Evolutionary conservation across 2,329 filamentous ascomycete genomes (phyloP).

Genomic region (Didymellaceae sp.): DNA sequence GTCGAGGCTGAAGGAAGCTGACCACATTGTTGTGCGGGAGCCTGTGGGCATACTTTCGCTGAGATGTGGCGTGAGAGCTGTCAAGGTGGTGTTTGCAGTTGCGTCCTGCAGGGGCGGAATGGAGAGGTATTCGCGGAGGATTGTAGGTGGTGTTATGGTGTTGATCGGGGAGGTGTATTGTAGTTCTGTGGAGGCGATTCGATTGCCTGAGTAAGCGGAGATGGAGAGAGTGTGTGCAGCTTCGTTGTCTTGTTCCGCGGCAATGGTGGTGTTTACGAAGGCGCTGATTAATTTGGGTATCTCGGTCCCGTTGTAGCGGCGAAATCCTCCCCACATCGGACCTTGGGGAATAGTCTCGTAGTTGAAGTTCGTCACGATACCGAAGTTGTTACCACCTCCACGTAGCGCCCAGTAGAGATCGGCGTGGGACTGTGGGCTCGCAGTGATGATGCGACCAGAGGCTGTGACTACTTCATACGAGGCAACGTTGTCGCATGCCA

Average conservation of each 20-base stretch:
- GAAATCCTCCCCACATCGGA: constrained; percentile 32
- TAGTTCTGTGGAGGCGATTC: constrained; percentile 4
- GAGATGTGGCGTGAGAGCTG: background rate
- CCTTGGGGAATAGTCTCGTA: constrained; percentile 23
- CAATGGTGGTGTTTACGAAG: background rate
- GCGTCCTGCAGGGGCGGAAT: background rate
- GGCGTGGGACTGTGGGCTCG: constrained; percentile 25
- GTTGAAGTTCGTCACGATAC: constrained; percentile 36
- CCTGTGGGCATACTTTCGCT: constrained; percentile 11
- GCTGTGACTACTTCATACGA: constrained; percentile 40
- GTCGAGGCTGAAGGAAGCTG: constrained; percentile 34
- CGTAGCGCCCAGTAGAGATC: constrained; percentile 49
- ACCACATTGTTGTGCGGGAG: constrained; percentile 37
- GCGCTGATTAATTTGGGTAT: background rate
- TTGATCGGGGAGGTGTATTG: background rate
- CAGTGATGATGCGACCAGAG: constrained; percentile 29
- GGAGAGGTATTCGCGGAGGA: background rate
- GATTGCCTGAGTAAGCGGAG: background rate
- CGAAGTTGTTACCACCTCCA: constrained; percentile 44
- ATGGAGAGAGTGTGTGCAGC: background rate
- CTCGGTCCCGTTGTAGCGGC: too few relatives aligned
- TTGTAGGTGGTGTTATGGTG: background rate
- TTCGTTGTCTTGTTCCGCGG: background rate
- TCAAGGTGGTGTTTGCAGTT: background rate
- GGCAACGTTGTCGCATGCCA: constrained; percentile 29